Conservation (phyloP, 2,329 filamentous ascomycete genomes). For the Bipolaris gigantea region DNA sequence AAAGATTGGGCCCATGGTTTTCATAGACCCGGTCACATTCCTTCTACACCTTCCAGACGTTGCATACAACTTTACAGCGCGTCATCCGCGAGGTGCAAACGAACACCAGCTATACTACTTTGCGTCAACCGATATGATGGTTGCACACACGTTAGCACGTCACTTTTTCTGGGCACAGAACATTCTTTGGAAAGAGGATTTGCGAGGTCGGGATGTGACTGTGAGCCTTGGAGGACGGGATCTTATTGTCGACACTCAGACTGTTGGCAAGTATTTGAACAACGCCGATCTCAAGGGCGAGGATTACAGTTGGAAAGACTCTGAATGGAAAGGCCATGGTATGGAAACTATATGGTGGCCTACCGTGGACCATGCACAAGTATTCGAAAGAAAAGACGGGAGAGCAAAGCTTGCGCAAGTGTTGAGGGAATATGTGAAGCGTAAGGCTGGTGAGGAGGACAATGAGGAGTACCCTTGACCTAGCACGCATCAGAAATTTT, state of each 20-base stretch:
- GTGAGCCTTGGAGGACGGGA: slow-evolving; percentile 64
- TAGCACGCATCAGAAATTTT: neutral
- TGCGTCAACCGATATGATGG: slow-evolving; percentile 67
- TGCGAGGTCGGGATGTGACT: slow-evolving; percentile 54
- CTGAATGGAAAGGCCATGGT: slow-evolving; percentile 46
- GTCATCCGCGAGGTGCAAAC: slow-evolving; percentile 54
- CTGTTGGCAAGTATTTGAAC: slow-evolving; percentile 61
- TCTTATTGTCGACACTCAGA: slow-evolving; percentile 64
- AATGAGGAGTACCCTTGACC: slow-evolving; percentile 2
- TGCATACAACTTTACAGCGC: slow-evolving; percentile 66
- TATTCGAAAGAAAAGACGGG: slow-evolving; percentile 35
- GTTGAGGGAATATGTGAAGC: slow-evolving; percentile 30
- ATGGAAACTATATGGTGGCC: slow-evolving; percentile 64
- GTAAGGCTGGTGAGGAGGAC: slow-evolving; percentile 10
- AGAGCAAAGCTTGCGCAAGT: slow-evolving; percentile 30
- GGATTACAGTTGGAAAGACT: slow-evolving; percentile 35
- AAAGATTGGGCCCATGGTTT: slow-evolving; percentile 54
- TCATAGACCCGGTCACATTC: slow-evolving; percentile 67
- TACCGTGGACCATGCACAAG: slow-evolving; percentile 65
- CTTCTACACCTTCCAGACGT: slow-evolving; percentile 70
- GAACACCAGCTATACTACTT: slow-evolving; percentile 74
- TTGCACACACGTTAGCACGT: slow-evolving; percentile 64
- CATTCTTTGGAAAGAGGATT: slow-evolving; percentile 69
- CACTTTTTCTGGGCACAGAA: slow-evolving; percentile 75
- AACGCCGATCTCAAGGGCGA: slow-evolving; percentile 39